Percentiles rank a stretch among this genome's conserved stretches.
phyloP scores from a whole-genome alignment of 2,329 filamentous ascomycete species.

The Fusarium proliferatum region DNA sequence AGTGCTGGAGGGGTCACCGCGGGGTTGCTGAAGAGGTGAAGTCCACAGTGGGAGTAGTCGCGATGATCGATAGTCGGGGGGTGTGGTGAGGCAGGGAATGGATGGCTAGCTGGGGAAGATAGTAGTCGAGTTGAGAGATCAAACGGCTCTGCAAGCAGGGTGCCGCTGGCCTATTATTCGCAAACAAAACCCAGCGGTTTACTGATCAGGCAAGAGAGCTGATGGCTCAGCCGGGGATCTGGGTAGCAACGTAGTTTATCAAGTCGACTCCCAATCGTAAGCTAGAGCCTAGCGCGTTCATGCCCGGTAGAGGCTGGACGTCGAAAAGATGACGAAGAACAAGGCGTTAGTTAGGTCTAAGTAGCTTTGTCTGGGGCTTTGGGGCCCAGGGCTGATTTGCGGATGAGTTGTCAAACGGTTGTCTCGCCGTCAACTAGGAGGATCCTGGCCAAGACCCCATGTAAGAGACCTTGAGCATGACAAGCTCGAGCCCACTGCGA shows the following conservation, averaged over 20 bases:
- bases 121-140: conserved; percentile 41
- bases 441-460: conserved; percentile 53
- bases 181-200: conserved; percentile 42
- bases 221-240: conserved; percentile 46
- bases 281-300: conserved; percentile 46
- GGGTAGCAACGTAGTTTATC: conserved; percentile 47
- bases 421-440: conserved; percentile 54
- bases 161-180: conserved; percentile 45
- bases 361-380: conserved; percentile 46
- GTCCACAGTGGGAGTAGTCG: conserved; percentile 40
- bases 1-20: conserved; percentile 43
- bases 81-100: conserved; percentile 42
- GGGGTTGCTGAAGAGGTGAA: conserved; percentile 40
- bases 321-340: conserved; percentile 46
- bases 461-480: conserved; percentile 53
- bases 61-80: conserved; percentile 43
- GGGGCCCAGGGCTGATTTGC: conserved; percentile 47
- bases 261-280: conserved; percentile 46
- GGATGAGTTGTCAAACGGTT: conserved; percentile 52
- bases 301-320: conserved; percentile 44
- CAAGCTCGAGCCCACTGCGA: conserved; percentile 56
- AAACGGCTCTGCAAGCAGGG: conserved; percentile 42
- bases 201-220: conserved; percentile 46
- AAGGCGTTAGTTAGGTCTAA: conserved; percentile 44
- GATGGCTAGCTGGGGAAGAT: conserved; percentile 42